Evolutionary conservation across 2,329 filamentous ascomycete species (phyloP), one percentile per base, ranked within the genome.

Genomic region (Cladorrhinum sp.): DNA sequence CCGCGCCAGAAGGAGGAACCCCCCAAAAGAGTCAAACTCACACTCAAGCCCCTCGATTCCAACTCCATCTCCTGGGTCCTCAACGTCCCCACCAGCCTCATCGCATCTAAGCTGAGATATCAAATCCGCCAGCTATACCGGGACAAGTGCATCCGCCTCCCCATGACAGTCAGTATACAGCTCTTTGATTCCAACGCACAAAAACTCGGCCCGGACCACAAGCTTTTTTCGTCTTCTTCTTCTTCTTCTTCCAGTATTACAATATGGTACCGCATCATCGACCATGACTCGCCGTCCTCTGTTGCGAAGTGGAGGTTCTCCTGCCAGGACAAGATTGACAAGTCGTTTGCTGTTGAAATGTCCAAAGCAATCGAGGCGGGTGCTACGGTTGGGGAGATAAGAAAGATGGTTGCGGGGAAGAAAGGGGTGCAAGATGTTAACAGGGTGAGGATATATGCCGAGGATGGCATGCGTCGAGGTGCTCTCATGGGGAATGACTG

Each of bases 401-500:
- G 73, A 28, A 53, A 60, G 14, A 65, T 30, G 10, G 54, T 72
- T 36, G 70, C 71, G 4, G 54, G 65, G 2, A 36, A 64, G 14
- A 60, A 74, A 24, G 57, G 49, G n/a, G 53, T 73, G 12, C 55
- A 65, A 4, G 67, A 73, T 51, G 48, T 66, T 0, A 67, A 70
- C 26, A 66, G 73, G 20, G 60, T 77, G 14, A 62, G 70, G 1
- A 60, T 77, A 3, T 60, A 66, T 18, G 70, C 71, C 2, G 50
- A 66, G 3, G 73, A 70, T 4, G 75, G 75, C 2, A 60, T 73
- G 23, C 66, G 16, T 66, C 67, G 2, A 70, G 72, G 4, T 58
- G 67, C 0, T 36, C 76, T 3, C 67, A 72, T 10, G 30, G 75
- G 75, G 12, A 68, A 70, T 23, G 66, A 64, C 53, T 77, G 75